Percentiles rank a stretch among this genome's conserved stretches.
Conservation (phyloP, 2,329 filamentous ascomycete species). For the Ophiostoma australiae region DNA sequence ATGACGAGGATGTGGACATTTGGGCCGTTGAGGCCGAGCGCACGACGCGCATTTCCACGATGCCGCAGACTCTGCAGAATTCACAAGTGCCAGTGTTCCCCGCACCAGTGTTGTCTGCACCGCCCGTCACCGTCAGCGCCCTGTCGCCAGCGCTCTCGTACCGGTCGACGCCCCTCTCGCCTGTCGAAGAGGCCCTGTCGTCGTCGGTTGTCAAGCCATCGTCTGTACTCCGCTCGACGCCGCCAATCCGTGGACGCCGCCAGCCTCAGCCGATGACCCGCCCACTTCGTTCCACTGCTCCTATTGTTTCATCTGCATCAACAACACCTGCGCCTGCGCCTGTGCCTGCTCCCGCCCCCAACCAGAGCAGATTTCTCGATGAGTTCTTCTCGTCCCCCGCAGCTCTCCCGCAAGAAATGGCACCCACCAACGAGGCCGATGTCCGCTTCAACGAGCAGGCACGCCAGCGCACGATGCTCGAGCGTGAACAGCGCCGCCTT, state of each 20-base stretch:
- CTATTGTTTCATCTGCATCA: background rate
- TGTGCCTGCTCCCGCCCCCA: background rate
- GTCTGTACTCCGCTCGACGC: conserved; percentile 9
- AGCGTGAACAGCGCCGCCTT: background rate
- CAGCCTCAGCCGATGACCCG: background rate
- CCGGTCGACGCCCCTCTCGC: conserved; percentile 3
- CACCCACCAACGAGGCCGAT: conserved; percentile 24
- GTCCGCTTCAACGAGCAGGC: conserved; percentile 25
- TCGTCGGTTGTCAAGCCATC: conserved; percentile 4
- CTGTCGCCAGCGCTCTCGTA: background rate
- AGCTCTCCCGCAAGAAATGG: conserved; percentile 34
- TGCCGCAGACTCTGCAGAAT: background rate
- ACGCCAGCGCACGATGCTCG: background rate
- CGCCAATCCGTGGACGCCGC: background rate
- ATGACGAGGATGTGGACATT: conserved; percentile 44
- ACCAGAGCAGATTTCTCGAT: conserved; percentile 21
- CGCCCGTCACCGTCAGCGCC: background rate
- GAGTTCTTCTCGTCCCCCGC: conserved; percentile 55
- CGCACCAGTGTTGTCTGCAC: background rate
- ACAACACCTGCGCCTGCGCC: background rate
- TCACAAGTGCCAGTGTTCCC: background rate
- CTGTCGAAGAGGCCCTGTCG: background rate
- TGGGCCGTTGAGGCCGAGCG: conserved; percentile 56
- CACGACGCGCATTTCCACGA: conserved; percentile 32
- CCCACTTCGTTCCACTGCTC: background rate